Evolutionary conservation across 495 filamentous ascomycete genomes (phyloP), one percentile per base, ranked within the genome.

Genomic region (Penicillium paradoxum): DNA sequence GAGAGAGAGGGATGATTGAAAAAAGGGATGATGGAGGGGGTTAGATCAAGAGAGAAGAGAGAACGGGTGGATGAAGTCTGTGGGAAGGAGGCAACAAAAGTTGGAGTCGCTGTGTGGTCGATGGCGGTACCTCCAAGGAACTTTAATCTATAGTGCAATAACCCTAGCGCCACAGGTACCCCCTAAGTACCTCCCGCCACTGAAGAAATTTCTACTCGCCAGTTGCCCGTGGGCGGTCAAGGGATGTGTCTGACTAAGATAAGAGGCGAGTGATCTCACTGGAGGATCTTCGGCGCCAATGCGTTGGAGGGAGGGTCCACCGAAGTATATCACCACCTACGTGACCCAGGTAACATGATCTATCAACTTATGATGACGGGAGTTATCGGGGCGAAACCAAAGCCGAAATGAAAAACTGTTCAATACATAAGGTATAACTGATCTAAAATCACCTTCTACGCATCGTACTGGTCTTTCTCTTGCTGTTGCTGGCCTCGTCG

Each of bases 21-120:
- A 52, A 65, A 69, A 66, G 60, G 54, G 65, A 68, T 65, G 66
- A 44, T 72, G 69, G 67, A 69, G 73, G 70, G 63, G 46, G 34
- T 49, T 36, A 38, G 11, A 25, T 49, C 46, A 49, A 49, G 67
- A 66, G 68, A 50, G 49, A 58, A 66, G 68, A 67, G 50, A 58
- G 56, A 55, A 44, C 56, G 42, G 53, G 27, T 40, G 42, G 44
- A 38, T 45, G 54, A 53, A 41, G 44, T 56, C 48, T 64, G 63
- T 65, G 62, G 62, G 62, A 56, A 64, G 57, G 63, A 66, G 63
- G 63, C 63, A 59, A 66, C 45, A 49, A 49, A 45, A 53, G 50
- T 45, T 53, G 40, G 40, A 37, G 7, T 45, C 24, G 46, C 45
- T 39, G 46, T 49, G 46, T 49, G 46, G 46, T 36, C 38, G 24